Evolutionary conservation across 208 protist species (phyloP), one percentile per base, ranked within the genome.

Genomic region (Acanthamoeba culbertsoni): DNA sequence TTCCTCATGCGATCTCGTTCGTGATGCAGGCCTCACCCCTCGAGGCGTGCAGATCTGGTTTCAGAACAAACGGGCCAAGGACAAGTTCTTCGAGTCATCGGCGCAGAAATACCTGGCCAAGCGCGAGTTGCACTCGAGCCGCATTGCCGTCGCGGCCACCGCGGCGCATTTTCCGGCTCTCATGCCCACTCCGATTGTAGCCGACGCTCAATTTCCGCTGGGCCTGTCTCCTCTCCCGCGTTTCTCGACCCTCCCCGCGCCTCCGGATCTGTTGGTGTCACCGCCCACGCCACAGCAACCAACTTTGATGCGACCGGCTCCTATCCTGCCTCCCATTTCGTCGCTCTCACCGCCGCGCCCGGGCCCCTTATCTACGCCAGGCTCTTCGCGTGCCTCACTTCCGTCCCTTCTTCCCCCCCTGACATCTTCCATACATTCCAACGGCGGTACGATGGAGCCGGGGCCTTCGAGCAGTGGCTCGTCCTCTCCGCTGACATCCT

Each of bases 31-130:
- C 28, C 62, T 71, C 62, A 71, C 62, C 33, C 62, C 62, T n/a
- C 62, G 62, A 8, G 62, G 62, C 62, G 62, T 71, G 16, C 62
- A 71, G 62, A 71, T 71, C 62, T 71, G 62, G 62, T 71, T 71
- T 33, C 62, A 71, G 62, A 71, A 71, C 62, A 71, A 71, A 33
- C 20, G 62, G 62, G 62, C 62, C 62, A 71, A 71, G 62, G 62
- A 71, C 62, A 71, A 71, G 62, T 71, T 71, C 62, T 71, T 71
- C 31, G 62, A 71, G 62, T 71, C 62, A 37, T 71, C 62, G 62
- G 62, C 62, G 6, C 62, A 71, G 33, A 71, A 71, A 33, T 71
- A 71, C 62, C 33, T 71, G 62, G 62, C 62, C 33, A 71, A 71
- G 31, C 62, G 62, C 10, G 62, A 71, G 10, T 26, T 63, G 10